Evolutionary conservation across 345 rosid species (phyloP), one percentile per base, ranked within the genome.

Genomic region (Raphanus sativus): DNA sequence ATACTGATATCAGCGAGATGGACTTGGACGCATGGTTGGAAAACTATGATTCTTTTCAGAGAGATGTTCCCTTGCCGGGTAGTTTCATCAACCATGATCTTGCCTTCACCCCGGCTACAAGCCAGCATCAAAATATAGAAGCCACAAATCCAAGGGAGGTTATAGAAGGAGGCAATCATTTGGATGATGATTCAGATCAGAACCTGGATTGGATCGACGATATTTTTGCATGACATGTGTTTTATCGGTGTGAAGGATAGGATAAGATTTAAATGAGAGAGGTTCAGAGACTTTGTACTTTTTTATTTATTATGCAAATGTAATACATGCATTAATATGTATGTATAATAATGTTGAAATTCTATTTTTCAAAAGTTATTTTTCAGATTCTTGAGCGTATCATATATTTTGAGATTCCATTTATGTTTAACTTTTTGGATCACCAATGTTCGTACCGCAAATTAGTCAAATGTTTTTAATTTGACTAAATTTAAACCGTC

Each of bases 91-190:
- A 4, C 4, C 2, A 50, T 50, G 56, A 50, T 50, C 56, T 50
- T 50, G 21, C n/a, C 56, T 50, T 50, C 56, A 50, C 56, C 15
- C 6, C 15, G 52, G 12, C 48, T 2, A 40, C 48, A 40, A 34
- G 68, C 30, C 68, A 62, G 16, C 68, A 73, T 45, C 67, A 71
- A 2, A 16, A 28, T 62, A 1, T 2, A 45, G 76, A 72, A 45
- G 50, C 2, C 4, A 7, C 1, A 6, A 16, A 62, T 52, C 59
- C 32, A 74, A 55, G 12, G 11, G 71, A 56, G 2, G 8, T 6
- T 58, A 3, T 13, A 2, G 25, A 58, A 5, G 26, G 24, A 67
- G 52, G 1, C 7, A 4, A 61, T 48, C 2, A n/a, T 7, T 1
- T 50, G 4, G 33, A 32, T n/a, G 54, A 25, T 24, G 45, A 60